Evolutionary conservation across 306 rosid genomes (phyloP).

Genomic region (Ormosia semicastrata): DNA sequence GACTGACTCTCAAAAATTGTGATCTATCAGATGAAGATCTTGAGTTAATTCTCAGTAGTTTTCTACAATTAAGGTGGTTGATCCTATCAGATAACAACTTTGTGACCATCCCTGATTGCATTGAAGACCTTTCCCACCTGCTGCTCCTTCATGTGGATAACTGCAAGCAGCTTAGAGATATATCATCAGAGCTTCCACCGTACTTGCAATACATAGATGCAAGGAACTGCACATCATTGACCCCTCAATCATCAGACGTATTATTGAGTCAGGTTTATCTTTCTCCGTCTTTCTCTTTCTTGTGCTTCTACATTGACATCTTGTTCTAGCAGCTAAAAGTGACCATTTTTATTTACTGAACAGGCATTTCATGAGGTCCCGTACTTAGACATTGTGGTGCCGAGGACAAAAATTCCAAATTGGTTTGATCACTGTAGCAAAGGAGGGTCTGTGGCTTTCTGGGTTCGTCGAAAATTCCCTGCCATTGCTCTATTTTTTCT

Average conservation of each 20-base stretch:
- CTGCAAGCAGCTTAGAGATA: slow-evolving; percentile 24
- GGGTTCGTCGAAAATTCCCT: slow-evolving; percentile 29
- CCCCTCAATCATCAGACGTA: slow-evolving; percentile 16
- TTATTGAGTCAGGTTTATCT: slow-evolving; percentile 17
- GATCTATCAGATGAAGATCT: slow-evolving; percentile 26
- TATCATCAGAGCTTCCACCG: slow-evolving; percentile 15
- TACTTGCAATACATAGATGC: slow-evolving; percentile 24
- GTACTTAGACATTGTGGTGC: slow-evolving; percentile 29
- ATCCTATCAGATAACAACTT: slow-evolving; percentile 27
- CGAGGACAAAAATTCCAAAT: slow-evolving; percentile 9
- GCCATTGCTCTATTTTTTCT: slow-evolving; percentile 16
- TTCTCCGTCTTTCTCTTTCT: not conserved
- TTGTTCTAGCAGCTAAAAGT: not conserved
- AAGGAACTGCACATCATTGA: slow-evolving; percentile 19
- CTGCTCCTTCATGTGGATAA: slow-evolving; percentile 19
- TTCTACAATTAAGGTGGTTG: slow-evolving; percentile 24
- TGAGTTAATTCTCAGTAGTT: slow-evolving; percentile 13
- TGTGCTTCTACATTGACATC: too few relatives aligned
- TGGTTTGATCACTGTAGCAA: slow-evolving; percentile 34
- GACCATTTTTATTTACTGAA: not conserved
- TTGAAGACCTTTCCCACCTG: slow-evolving; percentile 25
- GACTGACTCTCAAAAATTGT: slow-evolving; percentile 21
- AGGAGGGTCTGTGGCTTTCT: slow-evolving; percentile 20
- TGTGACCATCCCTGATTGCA: slow-evolving; percentile 25
- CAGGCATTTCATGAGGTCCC: slow-evolving; percentile 33